phyloP scores from a whole-genome alignment of 306 rosid genomes.

The Cyclanthera cordifolia region DNA sequence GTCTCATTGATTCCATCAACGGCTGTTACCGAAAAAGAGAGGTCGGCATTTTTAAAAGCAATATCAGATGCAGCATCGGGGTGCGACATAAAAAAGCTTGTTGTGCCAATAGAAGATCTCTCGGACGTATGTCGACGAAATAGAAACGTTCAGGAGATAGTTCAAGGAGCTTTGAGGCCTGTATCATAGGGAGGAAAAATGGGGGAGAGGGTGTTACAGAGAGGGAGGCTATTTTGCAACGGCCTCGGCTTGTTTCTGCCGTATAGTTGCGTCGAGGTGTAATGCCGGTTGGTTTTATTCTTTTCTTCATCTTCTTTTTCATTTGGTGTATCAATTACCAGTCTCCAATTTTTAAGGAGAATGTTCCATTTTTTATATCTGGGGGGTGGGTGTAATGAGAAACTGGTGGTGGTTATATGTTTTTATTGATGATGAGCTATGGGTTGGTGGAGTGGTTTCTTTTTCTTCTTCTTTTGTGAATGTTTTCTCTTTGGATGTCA shows the following conservation, averaged over 20 bases:
- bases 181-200: slow-evolving; percentile 39
- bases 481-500: slow-evolving; percentile 11
- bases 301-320: slow-evolving; percentile 5
- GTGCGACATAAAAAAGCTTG: slow-evolving; percentile 38
- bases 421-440: slow-evolving; percentile 22
- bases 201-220: slow-evolving; percentile 21
- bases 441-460: slow-evolving; percentile 52
- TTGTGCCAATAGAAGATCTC: slow-evolving; percentile 63
- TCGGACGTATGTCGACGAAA: slow-evolving; percentile 92
- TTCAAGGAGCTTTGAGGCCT: slow-evolving; percentile 93
- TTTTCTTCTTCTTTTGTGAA: slow-evolving; percentile 23
- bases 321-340: slow-evolving; percentile 14
- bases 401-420: slow-evolving; percentile 27
- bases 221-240: slow-evolving; percentile 59
- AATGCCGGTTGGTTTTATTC: slow-evolving; percentile 3
- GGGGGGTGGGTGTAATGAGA: slow-evolving; percentile 39
- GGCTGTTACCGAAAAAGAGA: slow-evolving; percentile 75
- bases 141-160: slow-evolving; percentile 89
- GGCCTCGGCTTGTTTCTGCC: slow-evolving; percentile 40
- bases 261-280: slow-evolving; percentile 19
- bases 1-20: slow-evolving; percentile 68
- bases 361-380: slow-evolving; percentile 39
- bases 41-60: slow-evolving; percentile 68
- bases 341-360: slow-evolving; percentile 97
- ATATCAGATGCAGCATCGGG: slow-evolving; percentile 80